Base-by-base conservation (phyloP, 1,284 basidiomycete genomes). In the Trichosporon sp. region DNA sequence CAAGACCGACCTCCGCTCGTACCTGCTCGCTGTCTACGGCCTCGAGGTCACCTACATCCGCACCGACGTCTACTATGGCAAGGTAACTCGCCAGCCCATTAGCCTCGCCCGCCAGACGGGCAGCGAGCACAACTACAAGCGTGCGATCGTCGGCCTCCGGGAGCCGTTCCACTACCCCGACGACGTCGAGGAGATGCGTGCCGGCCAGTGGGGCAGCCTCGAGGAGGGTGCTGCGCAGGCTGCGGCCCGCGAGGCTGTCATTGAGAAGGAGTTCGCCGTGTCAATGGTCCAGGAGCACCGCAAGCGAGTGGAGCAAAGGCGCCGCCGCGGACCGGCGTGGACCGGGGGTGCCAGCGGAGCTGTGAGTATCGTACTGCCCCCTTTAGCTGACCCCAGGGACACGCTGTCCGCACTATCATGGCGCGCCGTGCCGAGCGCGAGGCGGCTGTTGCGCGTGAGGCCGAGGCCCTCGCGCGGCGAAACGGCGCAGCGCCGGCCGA, bases 141-240 rank as follows among this genome's bases (percentile, higher is more conserved):
- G 92, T 62, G 92, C 92, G 1, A 89, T 95, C 32, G 92, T 95
- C 23, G 93, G 93, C 34, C 87, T 96, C 70, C 88, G 89, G 42
- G 89, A 95, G 75, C 93, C 93, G 1, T 96, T 96, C 85, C 93
- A 94, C 84, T 95, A 93, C 79, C 93, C 93, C 0, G 88, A 88
- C 69, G 88, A 90, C 64, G 74, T 89, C 70, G 91, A 91, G 77
- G 92, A 92, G 80, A 90, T 94, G 89, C 72, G 77, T 23, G 78
- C 79, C 9, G 73, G 69, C 23, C 66, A 65, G 2, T 73, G 63
- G 56, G 72, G 72, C 29, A 70, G 67, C 25, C 18, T 60, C 42
- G 68, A 66, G 67, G 44, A 44, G 34, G 80, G 85, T 15, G 81
- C 78, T 47, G 78, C 85, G 64, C 86, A 89, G 73, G 86, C 87